Base-by-base conservation (phyloP, 2,329 filamentous ascomycete genomes). In the Aspergillus candidus region DNA sequence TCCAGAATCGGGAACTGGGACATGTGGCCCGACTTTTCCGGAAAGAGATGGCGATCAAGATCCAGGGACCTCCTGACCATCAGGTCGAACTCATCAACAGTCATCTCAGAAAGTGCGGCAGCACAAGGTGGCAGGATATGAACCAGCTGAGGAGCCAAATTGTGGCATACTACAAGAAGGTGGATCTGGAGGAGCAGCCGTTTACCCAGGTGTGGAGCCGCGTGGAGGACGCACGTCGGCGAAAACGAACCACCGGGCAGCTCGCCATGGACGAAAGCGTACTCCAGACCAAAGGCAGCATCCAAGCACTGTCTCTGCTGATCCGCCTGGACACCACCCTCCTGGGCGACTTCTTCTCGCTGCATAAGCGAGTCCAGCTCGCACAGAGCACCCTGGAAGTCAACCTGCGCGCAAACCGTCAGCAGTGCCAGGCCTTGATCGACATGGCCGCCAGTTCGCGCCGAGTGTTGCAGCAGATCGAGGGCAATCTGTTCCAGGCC, bases 401-500 rank as follows among this genome's bases (percentile, higher is more conserved):
- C 30, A 43, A 50, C 31, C 13, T 52, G 3, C 42, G 49, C 2
- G 15, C 38, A 3, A 66, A 70, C 36, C 62, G 69, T 5, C 42
- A 56, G 1, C 66, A 71, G 5, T 77, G 73, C 48, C 43, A 61
- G 1, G 35, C 34, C 0, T 56, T 80, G 8, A 65, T 72, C 12
- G 32, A 61, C 0, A 52, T 57, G 0, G 73, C 77, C 0, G 43
- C 43, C 3, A 45, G 33, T 1, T 10, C 22, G 22, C 22, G 22
- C 22, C 22, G 22, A 8, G 8, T 27, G 6, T 7, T 27, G 22
- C 22, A 27, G 22, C 59, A 74, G 46, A 67, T 71, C 0, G 75
- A 81, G 52, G 74, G 69, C 0, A 65, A 74, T 35, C 60, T 81
- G 15, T 76, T 74, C 51, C 69, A 66, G 15, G 73, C 73, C 1